Conservation (phyloP, 495 filamentous ascomycete species). For the Talaromyces stipitatus region DNA sequence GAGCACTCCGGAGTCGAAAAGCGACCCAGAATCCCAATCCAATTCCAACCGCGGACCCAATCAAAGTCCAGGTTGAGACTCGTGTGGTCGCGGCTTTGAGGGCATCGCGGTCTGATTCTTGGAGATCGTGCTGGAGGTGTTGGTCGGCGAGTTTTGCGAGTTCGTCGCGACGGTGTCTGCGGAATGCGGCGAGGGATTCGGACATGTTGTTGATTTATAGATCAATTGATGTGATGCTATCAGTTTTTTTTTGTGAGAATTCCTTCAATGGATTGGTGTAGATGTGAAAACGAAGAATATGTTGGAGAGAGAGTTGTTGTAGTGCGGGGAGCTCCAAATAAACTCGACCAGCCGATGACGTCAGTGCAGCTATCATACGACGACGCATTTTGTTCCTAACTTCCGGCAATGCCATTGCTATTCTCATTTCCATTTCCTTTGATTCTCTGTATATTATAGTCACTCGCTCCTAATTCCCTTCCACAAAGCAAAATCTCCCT, state of each 20-base stretch:
- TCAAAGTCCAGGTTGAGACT: constrained; percentile 42
- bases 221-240: neutral
- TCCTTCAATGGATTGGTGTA: no score
- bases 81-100: constrained; percentile 45
- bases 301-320: no score
- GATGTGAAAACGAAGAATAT: no score
- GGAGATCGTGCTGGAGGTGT: constrained; percentile 56
- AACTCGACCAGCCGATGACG: neutral
- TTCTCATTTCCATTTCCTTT: neutral
- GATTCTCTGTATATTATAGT: neutral
- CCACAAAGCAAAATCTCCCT: constrained; percentile 33
- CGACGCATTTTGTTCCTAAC: no score
- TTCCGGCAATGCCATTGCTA: neutral
- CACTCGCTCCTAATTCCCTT: constrained; percentile 11
- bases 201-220: constrained; percentile 18
- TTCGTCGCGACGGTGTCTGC: constrained; percentile 43
- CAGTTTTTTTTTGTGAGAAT: neutral
- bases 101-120: constrained; percentile 48
- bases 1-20: constrained; percentile 44
- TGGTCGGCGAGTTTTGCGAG: constrained; percentile 52
- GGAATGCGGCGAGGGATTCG: constrained; percentile 49
- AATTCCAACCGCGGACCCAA: constrained; percentile 54
- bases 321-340: neutral
- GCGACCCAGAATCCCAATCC: constrained; percentile 51
- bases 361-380: neutral